Evolutionary conservation across 164 flowering plant species (phyloP), one percentile per base, ranked within the genome.

Genomic region (Stephania cephalantha): DNA sequence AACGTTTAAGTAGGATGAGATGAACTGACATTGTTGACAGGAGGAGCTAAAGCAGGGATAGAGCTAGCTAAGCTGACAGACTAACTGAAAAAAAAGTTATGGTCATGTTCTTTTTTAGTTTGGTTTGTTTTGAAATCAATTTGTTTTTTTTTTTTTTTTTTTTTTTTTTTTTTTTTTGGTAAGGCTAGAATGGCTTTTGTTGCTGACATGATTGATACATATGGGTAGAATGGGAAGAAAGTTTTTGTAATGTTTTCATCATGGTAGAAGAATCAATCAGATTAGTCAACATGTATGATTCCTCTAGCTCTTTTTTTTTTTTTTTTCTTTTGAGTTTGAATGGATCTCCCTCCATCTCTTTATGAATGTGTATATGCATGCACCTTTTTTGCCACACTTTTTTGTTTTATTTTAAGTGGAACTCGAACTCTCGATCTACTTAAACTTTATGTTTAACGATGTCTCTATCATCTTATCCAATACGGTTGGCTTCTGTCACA

Each of bases 11-110:
- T 77, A 78, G 61, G 73, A 55, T 58, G 67, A 11, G 63, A 45
- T 72, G 84, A 70, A 82, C 86, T 83, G 82, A 82, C 83, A 72
- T 73, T 74, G 77, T 75, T 77, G 79, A 77, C 75, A 79, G 78
- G 73, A 79, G 73, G 68, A 66, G 68, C 15, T 35, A 35, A 35
- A 50, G 55, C 55, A 50, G 5, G 42, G 42, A 35, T 35, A 35
- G 6, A 50, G 55, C 55, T 0, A 44, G 69, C 79, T 78, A 1
- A 44, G 69, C 79, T 78, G 85, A 83, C 79, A 73, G 79, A 78
- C 87, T 84, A 79, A 87, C 87, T 83, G 79, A 74, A 81, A 75
- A 75, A 71, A 68, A 63, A 74, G 81, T 76, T 63, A 58, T 68
- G 66, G 72, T 67, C 71, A 52, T 74, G 17, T 82, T 75, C 52